phyloP scores from a whole-genome alignment of 192 early-diverging fungal genomes.

The Geranomyces variabilis region DNA sequence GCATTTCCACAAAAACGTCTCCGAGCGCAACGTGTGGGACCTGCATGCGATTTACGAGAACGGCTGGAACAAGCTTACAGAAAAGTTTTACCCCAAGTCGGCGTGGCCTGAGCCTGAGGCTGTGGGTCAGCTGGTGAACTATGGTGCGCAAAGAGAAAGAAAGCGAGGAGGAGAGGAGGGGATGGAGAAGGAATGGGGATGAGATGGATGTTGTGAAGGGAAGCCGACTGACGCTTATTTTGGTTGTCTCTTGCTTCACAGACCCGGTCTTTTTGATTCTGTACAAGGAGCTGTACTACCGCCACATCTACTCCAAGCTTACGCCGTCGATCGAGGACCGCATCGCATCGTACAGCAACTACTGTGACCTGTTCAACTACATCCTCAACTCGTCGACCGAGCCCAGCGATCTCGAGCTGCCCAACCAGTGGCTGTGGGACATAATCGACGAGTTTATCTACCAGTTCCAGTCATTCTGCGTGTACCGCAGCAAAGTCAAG shows the following conservation, averaged over 20 bases:
- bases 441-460: slow-evolving; percentile 99
- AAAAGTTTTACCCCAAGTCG: slow-evolving; percentile 87
- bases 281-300: slow-evolving; percentile 96
- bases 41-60: slow-evolving; percentile 86
- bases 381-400: slow-evolving; percentile 71
- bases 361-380: slow-evolving; percentile 96
- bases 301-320: slow-evolving; percentile 93
- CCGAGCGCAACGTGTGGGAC: slow-evolving; percentile 82
- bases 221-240: not conserved
- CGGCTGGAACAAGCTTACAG: slow-evolving; percentile 87
- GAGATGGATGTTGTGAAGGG: too few species aligned
- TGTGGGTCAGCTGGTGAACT: slow-evolving; percentile 82
- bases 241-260: slow-evolving; percentile 27
- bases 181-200: not conserved
- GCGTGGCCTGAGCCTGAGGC: slow-evolving; percentile 88
- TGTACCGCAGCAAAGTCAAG: slow-evolving; percentile 85
- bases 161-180: not conserved
- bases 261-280: slow-evolving; percentile 88
- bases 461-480: slow-evolving; percentile 98
- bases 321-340: slow-evolving; percentile 87
- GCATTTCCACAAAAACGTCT: slow-evolving; percentile 78
- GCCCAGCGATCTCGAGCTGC: slow-evolving; percentile 89
- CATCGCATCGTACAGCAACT: slow-evolving; percentile 93
- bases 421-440: slow-evolving; percentile 99
- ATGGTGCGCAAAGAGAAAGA: slow-evolving; percentile 45